phyloP scores from a whole-genome alignment of 352 stramenopile species.

The Pythium grandisporangium region DNA sequence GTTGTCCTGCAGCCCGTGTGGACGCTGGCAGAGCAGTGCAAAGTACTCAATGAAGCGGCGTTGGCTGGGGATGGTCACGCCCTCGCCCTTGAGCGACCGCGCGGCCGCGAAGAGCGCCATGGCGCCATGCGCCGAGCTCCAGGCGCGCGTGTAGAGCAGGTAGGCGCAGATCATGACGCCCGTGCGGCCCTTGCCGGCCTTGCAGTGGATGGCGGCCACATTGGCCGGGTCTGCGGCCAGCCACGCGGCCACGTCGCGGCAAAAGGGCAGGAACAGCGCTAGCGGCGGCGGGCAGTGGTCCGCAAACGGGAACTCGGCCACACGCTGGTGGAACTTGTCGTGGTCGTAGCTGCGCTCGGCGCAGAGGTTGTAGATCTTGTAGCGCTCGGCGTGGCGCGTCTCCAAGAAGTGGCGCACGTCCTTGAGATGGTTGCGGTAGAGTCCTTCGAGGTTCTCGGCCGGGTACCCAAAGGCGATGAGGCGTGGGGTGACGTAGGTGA shows the following conservation, averaged over 20 bases:
- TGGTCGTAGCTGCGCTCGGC: slow-evolving; percentile 77
- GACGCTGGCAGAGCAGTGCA: slow-evolving; percentile 35
- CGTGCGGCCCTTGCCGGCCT: slow-evolving; percentile 86
- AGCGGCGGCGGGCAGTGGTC: slow-evolving; percentile 82
- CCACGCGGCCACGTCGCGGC: slow-evolving; percentile 48
- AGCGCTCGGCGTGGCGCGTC: slow-evolving; percentile 57
- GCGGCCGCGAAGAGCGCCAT: slow-evolving; percentile 64
- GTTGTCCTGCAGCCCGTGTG: too few relatives aligned
- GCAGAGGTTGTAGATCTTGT: slow-evolving; percentile 91
- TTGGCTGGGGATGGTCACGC: slow-evolving; percentile 80
- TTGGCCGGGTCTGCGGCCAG: slow-evolving; percentile 47
- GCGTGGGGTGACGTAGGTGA: slow-evolving; percentile 84
- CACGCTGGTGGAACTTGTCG: slow-evolving; percentile 67
- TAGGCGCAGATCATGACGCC: slow-evolving; percentile 85
- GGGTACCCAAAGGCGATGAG: slow-evolving; percentile 89
- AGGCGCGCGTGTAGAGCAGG: slow-evolving; percentile 58
- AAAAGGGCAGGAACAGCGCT: slow-evolving; percentile 64
- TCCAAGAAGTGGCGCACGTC: slow-evolving; percentile 90
- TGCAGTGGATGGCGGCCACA: slow-evolving; percentile 87
- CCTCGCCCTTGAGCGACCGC: slow-evolving; percentile 65
- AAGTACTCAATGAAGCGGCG: slow-evolving; percentile 77
- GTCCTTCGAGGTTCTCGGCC: slow-evolving; percentile 74
- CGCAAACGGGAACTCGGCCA: slow-evolving; percentile 77
- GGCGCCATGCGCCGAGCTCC: slow-evolving; percentile 40
- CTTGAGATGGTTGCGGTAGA: slow-evolving; percentile 87